These are phyloP conservation scores for Cystobasidium sp. DNA, from an alignment of 1,284 basidiomycete genomes.

Conservation along the genomic window DNA sequence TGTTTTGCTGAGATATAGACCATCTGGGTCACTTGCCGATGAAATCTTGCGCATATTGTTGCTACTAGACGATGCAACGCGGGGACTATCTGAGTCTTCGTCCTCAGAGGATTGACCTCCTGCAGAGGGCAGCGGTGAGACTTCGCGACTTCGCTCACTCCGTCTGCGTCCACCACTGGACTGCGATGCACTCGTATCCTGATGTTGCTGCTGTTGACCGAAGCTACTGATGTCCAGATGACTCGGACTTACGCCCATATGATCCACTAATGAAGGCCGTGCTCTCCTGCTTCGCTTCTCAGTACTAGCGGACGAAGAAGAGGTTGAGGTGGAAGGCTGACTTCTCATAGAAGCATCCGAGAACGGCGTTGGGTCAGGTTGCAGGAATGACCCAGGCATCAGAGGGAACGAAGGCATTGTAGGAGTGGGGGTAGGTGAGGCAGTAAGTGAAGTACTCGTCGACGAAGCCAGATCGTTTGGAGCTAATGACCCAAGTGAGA, in stretches of 20 bases:
- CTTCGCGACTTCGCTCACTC: neutral
- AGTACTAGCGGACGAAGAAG: neutral
- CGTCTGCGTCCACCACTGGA: neutral
- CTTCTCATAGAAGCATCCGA: neutral
- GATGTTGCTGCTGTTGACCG: neutral
- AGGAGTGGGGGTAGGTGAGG: slow-evolving; percentile 20
- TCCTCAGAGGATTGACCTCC: slow-evolving; percentile 4
- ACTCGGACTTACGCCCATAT: slow-evolving; percentile 25
- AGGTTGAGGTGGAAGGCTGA: no score
- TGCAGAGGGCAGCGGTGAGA: slow-evolving; percentile 2
- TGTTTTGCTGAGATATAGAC: slow-evolving; percentile 18
- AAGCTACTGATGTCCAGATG: slow-evolving; percentile 21
- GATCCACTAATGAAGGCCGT: slow-evolving; percentile 5
- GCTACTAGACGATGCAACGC: neutral
- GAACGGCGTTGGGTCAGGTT: neutral
- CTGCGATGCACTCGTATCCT: neutral
- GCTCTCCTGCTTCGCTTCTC: neutral
- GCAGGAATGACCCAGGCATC: slow-evolving; percentile 1
- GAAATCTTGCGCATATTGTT: neutral
- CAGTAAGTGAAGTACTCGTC: neutral
- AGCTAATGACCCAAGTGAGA: slow-evolving; percentile 11
- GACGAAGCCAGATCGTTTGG: neutral
- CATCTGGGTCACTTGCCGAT: slow-evolving; percentile 7
- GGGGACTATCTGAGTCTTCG: slow-evolving; percentile 14
- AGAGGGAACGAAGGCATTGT: slow-evolving; percentile 1